Base-by-base conservation (phyloP, 306 rosid genomes). In the Cucumis hystrix region DNA sequence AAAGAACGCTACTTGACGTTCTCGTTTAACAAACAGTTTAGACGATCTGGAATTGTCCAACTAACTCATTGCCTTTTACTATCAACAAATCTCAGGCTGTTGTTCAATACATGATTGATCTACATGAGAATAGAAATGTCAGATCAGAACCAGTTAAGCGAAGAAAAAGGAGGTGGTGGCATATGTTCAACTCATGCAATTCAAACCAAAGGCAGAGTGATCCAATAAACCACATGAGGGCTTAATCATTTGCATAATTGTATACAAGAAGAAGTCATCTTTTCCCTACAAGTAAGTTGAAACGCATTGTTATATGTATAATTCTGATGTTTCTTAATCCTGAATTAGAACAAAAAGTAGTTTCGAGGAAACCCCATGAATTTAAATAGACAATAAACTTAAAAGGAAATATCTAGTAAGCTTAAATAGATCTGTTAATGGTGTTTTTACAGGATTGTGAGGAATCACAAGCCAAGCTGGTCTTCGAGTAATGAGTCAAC, bases 101-200 rank as follows among this genome's bases (percentile, higher is more conserved):
- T 83, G 98, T 93, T 20, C 88, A 91, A 78, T 93, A 85, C 89
- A 89, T 93, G 97, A 84, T 83, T 39, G 91, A 93, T 28, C 85
- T 83, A 77, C 83, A 83, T 11, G 88, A 82, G 84, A 91, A 88
- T 77, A 82, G 81, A 81, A 89, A 89, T 20, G 88, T 77, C 51
- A 89, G 83, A 79, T 25, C 86, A 52, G 89, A 85, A 74, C 85
- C 88, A 43, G 83, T 79, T 30, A 86, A 83, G 92, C 89, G 86
- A 84, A 90, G 88, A 74, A 52, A 52, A 8, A 93, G 87, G 90
- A 73, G 37, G 41, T 92, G 97, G 97, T 86, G 87, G 80, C 90
- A 86, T 77, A 88, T 84, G 86, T 90, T 80, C 89, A 86, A 85
- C 84, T 86, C 86, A 78, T 88, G 90, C 20, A 85, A 77, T 75